Evolutionary conservation across 768 basidiomycete genomes (phyloP), one percentile per base, ranked within the genome.

Genomic region (Chlorophyllum brunneum): DNA sequence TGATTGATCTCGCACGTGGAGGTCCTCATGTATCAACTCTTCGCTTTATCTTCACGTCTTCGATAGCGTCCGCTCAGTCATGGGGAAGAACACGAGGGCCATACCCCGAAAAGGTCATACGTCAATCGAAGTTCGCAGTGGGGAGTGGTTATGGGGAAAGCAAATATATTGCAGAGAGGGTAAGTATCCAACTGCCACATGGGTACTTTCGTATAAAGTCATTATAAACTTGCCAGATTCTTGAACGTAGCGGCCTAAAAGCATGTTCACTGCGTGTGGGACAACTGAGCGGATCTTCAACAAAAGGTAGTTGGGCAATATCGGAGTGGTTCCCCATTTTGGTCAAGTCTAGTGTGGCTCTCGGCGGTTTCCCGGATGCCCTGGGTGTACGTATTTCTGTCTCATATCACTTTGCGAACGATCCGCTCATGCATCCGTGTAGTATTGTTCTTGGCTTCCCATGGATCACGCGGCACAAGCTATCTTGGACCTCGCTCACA

Each of bases 41-140:
- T 23, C 71, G 65, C 5, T 69, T 69, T 49, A 50, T 72, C 26
- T 77, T 71, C 54, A 75, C 71, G 11, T 76, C 71, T 2, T 75
- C 75, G 0, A 65, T 76, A 7, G 65, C 62, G 2, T 66, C 68
- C n/a, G 67, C 66, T 0, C 68, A 69, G 24, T 54, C 56, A 2
- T 70, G 71, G 74, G 58, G 65, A 37, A 56, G 54, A 23, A 3
- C 23, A n/a, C 56, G 61, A 7, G 67, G 64, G 1, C 55, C 56
- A 16, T 67, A 62, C 34, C 68, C 68, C 7, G 67, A 67, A 42
- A 56, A 63, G 26, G 48, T 67, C 8, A 48, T 67, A 3, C n/a
- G 36, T 1, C 63, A 72, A 36, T 55, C 65, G 0, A 55, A 54
- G 11, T 62, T 49, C 45, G 64, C 70, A 3, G 61, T 69, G 4